Evolutionary conservation across 2,329 filamentous ascomycete species (phyloP), one percentile per base, ranked within the genome.

Genomic region (Fusarium tupiense): DNA sequence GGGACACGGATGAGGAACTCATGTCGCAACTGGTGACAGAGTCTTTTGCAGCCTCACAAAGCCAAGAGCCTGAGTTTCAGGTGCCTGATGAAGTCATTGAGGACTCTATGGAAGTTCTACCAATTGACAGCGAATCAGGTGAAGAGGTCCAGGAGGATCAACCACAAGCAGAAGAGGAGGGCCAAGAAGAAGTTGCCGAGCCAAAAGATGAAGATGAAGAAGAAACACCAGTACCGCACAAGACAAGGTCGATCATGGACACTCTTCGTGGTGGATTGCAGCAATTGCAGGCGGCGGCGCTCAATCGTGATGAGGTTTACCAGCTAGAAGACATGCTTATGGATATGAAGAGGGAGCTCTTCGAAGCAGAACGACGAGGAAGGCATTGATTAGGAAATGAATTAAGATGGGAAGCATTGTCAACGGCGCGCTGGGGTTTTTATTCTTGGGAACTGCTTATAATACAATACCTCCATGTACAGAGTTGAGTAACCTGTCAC

Each of bases 281-380:
- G 26, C 87, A 90, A 72, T 85, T 95, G 66, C 88, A 87, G 61
- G 84, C 83, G 35, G 86, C 91, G 29, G 85, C 88, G 22, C 82
- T 97, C 47, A 90, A 90, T 22, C 87, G 89, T 17, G 86, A 89
- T 17, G 91, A 94, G 69, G 89, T 94, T 61, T 88, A 91, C 67
- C 87, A 92, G 79, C 87, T 96, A 74, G 94, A 96, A 78, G 92
- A 95, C 79, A 84, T 94, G 76, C 86, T 96, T 79, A 94, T 95
- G 85, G 92, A 96, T 80, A 90, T 96, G 73, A 92, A 93, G 81
- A 87, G 89, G 72, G 91, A 93, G 80, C 87, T 95, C 59, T 93
- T 93, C 80, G 90, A 91, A 64, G 94, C 93, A 22, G 91, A 91
- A 77, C 85, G 85, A 77, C 87, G 92, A 70, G 87, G 89, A 43